Evolutionary conservation across 2,329 filamentous ascomycete genomes (phyloP), one percentile per base, ranked within the genome.

Genomic region (Aspergillus candidus): DNA sequence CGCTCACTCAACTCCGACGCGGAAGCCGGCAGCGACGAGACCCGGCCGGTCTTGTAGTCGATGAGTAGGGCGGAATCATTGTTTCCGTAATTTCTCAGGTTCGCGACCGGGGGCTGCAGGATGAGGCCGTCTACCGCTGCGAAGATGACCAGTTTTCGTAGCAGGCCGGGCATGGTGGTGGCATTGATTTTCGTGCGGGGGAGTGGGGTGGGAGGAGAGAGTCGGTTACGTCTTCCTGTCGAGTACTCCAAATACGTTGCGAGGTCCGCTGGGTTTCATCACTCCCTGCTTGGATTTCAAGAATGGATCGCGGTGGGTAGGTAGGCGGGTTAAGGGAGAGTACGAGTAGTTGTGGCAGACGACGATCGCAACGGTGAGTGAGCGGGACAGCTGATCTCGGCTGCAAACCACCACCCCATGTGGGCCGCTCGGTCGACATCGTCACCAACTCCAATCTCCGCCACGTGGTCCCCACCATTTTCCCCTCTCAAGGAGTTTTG

Each of bases 121-220:
- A 94, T 73, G 41, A 96, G 75, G 45, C 89, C 89, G 60, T 96
- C 89, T 42, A 84, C 79, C 18, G 88, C 82, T 43, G 89, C 88
- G 66, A 84, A 84, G 54, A 95, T 80, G 52, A 89, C 63, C 43
- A 94, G 71, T 69, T 93, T 94, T 62, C 86, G 84, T 47, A 86
- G 82, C 48, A 94, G 72, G 53, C 78, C 77, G 44, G 88, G 83
- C 88, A 94, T 93, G 42, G 48, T 43, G 50, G 43, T 17, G 35
- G 44, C 30, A 41, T 51, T 32, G 43, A 44, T 30, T 40, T 43
- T 39, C 48, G 40, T 30, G 32, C 39, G 42, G 38, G 11, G 37
- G 42, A 29, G 35, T 17, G 12, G 32, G 38, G 30, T 39, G 32
- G 27, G 31, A 38, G 35, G 13, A 22, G 31, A n/a, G 18, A 36